These are phyloP conservation scores for Gremmenia infestans DNA, from an alignment of 2,329 filamentous ascomycete species.

Conservation along the genomic window DNA sequence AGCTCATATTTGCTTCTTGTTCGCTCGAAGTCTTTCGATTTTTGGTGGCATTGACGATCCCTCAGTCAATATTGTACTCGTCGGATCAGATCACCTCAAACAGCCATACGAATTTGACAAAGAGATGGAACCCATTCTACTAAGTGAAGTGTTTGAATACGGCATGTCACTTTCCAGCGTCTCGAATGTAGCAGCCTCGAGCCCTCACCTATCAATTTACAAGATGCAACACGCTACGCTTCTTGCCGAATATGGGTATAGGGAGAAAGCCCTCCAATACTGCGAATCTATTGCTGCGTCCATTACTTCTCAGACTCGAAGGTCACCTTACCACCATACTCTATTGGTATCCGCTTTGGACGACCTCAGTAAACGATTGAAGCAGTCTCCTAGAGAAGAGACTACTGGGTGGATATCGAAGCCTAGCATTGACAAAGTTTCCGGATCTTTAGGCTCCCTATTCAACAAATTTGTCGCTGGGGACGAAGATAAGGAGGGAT, in stretches of 20 bases:
- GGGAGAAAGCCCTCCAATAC: conserved; percentile 81
- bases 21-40: conserved; percentile 65
- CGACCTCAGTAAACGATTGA: conserved; percentile 77
- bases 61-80: conserved; percentile 70
- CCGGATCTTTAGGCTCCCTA: conserved; percentile 80
- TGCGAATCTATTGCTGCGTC: conserved; percentile 76
- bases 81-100: conserved; percentile 77
- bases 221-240: conserved; percentile 84
- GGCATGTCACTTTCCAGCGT: conserved; percentile 67
- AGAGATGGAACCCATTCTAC: conserved; percentile 79
- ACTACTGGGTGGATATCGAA: conserved; percentile 88
- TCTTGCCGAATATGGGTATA: conserved; percentile 77
- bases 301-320: conserved; percentile 74
- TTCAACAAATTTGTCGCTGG: conserved; percentile 97
- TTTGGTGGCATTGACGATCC: conserved; percentile 83
- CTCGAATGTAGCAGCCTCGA: conserved; percentile 48
- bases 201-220: conserved; percentile 83
- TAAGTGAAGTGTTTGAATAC: conserved; percentile 97
- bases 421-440: conserved; percentile 93
- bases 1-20: conserved; percentile 89
- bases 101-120: conserved; percentile 67
- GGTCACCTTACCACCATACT: conserved; percentile 81
- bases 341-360: conserved; percentile 72
- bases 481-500: conserved; percentile 68
- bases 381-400: conserved; percentile 77